These are phyloP conservation scores for Colletotrichum sp. DNA, from an alignment of 2,329 filamentous ascomycete genomes.

Conservation along the genomic window DNA sequence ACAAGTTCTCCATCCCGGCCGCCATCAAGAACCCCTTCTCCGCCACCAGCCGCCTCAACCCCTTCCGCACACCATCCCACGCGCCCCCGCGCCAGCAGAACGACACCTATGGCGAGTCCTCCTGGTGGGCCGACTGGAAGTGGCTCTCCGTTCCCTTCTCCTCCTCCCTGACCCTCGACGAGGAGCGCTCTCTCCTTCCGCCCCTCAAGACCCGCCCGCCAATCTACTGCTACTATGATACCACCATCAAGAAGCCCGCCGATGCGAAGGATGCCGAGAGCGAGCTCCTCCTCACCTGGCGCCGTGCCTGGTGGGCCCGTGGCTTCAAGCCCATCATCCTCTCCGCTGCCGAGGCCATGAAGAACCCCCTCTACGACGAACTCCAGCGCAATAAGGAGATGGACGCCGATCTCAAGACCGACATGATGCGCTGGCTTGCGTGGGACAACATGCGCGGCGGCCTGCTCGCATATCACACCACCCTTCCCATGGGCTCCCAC, in stretches of 20 bases:
- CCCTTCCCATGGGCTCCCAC: conserved; percentile 81
- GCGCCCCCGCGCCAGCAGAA: conserved; percentile 77
- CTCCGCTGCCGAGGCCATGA: conserved; percentile 79
- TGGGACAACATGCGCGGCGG: conserved; percentile 93
- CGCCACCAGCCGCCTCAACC: conserved; percentile 61
- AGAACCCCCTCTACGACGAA: conserved; percentile 78
- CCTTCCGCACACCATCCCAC: conserved; percentile 74
- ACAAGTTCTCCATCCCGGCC: conserved; percentile 55
- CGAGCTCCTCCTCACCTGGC: conserved; percentile 83
- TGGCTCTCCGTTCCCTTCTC: conserved; percentile 89
- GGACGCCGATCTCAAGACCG: conserved; percentile 66
- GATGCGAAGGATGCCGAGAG: conserved; percentile 75
- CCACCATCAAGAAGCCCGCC: conserved; percentile 65
- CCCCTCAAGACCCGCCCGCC: conserved; percentile 72
- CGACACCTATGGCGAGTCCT: conserved; percentile 77
- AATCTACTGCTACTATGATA: conserved; percentile 93
- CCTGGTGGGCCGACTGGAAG: conserved; percentile 89
- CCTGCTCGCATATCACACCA: conserved; percentile 77
- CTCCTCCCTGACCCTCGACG: conserved; percentile 78
- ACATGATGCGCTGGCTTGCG: conserved; percentile 85
- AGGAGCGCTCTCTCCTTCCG: conserved; percentile 83
- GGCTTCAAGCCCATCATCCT: conserved; percentile 88
- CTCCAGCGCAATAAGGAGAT: conserved; percentile 67
- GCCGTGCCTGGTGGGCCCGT: conserved; percentile 93
- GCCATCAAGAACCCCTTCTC: conserved; percentile 48